Percentiles rank a stretch among this genome's conserved stretches.
Conservation (phyloP, 192 early-diverging fungal species). For the Backusella mclennaniae region DNA sequence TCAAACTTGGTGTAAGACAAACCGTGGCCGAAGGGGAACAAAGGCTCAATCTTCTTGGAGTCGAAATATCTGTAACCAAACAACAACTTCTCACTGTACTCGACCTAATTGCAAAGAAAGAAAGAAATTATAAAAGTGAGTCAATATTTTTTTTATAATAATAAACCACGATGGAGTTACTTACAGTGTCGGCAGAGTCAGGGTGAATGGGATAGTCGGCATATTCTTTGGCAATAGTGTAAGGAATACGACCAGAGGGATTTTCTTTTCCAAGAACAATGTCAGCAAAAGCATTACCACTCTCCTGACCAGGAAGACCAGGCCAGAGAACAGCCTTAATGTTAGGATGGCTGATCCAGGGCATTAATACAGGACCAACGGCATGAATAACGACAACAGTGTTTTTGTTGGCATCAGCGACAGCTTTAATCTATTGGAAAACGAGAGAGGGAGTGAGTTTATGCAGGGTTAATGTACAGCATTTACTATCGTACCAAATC, state of each 20-base stretch:
- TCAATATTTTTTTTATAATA: neutral
- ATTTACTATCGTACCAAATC: conserved; percentile 33
- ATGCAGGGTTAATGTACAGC: conserved; percentile 41
- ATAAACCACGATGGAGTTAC: neutral
- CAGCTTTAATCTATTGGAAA: conserved; percentile 36
- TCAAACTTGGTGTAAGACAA: conserved; percentile 63
- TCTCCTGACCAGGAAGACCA: conserved; percentile 63
- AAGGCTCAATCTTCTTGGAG: conserved; percentile 44
- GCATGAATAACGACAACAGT: conserved; percentile 57
- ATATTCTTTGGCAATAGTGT: conserved; percentile 48
- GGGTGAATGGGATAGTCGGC: conserved; percentile 41
- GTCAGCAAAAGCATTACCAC: conserved; percentile 65
- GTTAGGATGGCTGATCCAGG: conserved; percentile 60
- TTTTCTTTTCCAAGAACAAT: conserved; percentile 64
- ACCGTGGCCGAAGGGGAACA: conserved; percentile 61
- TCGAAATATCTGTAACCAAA: conserved; percentile 59
- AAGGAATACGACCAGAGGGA: conserved; percentile 62
- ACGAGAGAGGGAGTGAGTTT: neutral
- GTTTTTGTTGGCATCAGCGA: conserved; percentile 48
- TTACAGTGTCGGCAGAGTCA: conserved; percentile 26
- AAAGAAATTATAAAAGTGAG: neutral
- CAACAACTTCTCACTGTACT: conserved; percentile 54
- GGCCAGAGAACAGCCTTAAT: conserved; percentile 56
- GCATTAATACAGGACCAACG: conserved; percentile 59
- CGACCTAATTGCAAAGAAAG: conserved; percentile 30